phyloP scores from a whole-genome alignment of 345 rosid species.

The Populus simonii region DNA sequence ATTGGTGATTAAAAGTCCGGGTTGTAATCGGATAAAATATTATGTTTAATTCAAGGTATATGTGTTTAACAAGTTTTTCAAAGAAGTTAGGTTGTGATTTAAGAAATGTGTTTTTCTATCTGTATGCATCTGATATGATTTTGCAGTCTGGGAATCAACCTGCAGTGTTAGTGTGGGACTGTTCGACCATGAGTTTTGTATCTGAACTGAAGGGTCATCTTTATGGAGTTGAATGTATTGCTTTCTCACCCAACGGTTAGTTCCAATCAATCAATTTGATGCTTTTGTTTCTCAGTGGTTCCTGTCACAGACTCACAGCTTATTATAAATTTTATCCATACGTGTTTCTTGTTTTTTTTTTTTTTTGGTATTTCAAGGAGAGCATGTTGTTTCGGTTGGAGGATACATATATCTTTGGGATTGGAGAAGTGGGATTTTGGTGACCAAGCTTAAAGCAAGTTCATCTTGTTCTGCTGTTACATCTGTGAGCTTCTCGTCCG shows the following conservation, averaged over 20 bases:
- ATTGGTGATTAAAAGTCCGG: no score
- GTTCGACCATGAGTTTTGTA: conserved; percentile 35
- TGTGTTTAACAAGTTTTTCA: no score
- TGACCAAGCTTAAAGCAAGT: conserved; percentile 69
- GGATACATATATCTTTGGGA: conserved; percentile 84
- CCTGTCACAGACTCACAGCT: neutral
- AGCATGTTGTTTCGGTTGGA: conserved; percentile 71
- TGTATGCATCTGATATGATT: conserved; percentile 26
- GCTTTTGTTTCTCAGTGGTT: neutral
- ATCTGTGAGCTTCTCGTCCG: conserved; percentile 63
- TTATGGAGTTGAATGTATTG: conserved; percentile 68
- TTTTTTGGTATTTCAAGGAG: conserved; percentile 38
- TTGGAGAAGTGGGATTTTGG: conserved; percentile 53
- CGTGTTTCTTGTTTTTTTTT: neutral
- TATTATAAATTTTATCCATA: neutral
- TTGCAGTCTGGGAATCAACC: conserved; percentile 71
- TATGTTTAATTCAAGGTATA: no score
- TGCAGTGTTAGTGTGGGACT: conserved; percentile 77
- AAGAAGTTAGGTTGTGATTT: no score
- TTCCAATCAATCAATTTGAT: neutral
- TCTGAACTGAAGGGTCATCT: conserved; percentile 78
- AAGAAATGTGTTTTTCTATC: neutral
- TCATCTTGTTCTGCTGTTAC: conserved; percentile 52
- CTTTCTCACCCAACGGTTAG: conserved; percentile 82
- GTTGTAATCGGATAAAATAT: no score